Evolutionary conservation across 306 rosid genomes (phyloP), one percentile per base, ranked within the genome.

Genomic region (Sophora flavescens): DNA sequence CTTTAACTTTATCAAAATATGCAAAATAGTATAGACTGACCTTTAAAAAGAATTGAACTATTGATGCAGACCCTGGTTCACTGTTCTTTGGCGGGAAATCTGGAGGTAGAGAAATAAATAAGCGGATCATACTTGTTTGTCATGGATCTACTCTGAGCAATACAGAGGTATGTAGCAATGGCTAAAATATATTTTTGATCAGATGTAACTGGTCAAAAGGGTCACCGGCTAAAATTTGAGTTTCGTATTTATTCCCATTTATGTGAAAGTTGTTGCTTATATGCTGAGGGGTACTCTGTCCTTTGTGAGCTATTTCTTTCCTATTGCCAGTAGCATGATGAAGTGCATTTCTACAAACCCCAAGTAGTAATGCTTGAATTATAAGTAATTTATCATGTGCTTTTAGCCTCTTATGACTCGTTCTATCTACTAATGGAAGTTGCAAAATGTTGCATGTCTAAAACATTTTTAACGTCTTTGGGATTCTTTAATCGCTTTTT

Each of bases 81-180:
- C n/a, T n/a, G n/a, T n/a, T n/a, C n/a, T n/a, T n/a, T n/a, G n/a
- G n/a, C n/a, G n/a, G n/a, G n/a, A n/a, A n/a, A n/a, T n/a, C n/a
- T n/a, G n/a, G n/a, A n/a, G n/a, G n/a, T n/a, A n/a, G n/a, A n/a
- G n/a, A n/a, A n/a, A n/a, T n/a, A n/a, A n/a, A n/a, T n/a, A n/a
- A n/a, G n/a, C n/a, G n/a, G n/a, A n/a, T n/a, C n/a, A n/a, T n/a
- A n/a, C n/a, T n/a, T n/a, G n/a, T n/a, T n/a, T n/a, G n/a, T n/a
- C n/a, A n/a, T n/a, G n/a, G n/a, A n/a, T n/a, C n/a, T n/a, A n/a
- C n/a, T n/a, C n/a, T 80, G 70, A 82, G 80, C 17, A 87, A 84
- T 63, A 63, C 81, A 54, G 87, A 90, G 92, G 98, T 92, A 76
- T 53, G 63, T 39, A 59, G 72, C 51, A 51, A 44, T 16, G 9